Evolutionary conservation across 1,284 basidiomycete species (phyloP), one percentile per base, ranked within the genome.

Genomic region (Fistulinella staudtii): DNA sequence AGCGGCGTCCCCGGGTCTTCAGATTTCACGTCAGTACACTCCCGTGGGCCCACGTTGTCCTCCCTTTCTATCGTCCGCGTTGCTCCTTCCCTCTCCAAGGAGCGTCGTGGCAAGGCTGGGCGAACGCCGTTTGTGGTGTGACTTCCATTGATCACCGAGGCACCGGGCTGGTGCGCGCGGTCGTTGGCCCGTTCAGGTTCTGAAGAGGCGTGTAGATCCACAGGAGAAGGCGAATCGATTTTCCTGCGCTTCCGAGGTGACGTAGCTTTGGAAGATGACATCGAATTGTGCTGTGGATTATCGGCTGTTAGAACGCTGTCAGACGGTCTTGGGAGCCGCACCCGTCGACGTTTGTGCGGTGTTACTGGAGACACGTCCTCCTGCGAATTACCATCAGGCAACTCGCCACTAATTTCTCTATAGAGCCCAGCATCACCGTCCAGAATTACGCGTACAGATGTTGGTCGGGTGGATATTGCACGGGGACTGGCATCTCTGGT

Each of bases 1-100:
- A 74, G 64, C 2, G 78, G 76, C 14, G 76, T 79, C 30, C 69
- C 74, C 45, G 64, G 53, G 47, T 77, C 78, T 57, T 81, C 79
- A 15, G 69, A 72, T 55, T 74, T 76, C 35, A 73, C 65, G 31
- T 60, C 61, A 3, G 44, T 23, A 43, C 44, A 50, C 38, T 60
- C 58, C 14, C 36, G 53, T 45, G 39, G 49, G n/a, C 36, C 30
- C 2, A 36, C 24, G 23, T 27, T 41, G 31, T 49, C 41, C 14
- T 35, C 46, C 21, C 22, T 29, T 33, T 25, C 39, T 45, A 36
- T 43, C 43, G 28, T n/a, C n/a, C n/a, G n/a, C n/a, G n/a, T n/a
- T n/a, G n/a, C n/a, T 21, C 34, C 25, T 9, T 30, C 38, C 18
- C 5, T 33, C 20, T 5, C 31, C 13, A 34, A 39, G 20, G 9